Conservation (phyloP, 2,329 filamentous ascomycete species). For the Verticillium nonalfalfae region DNA sequence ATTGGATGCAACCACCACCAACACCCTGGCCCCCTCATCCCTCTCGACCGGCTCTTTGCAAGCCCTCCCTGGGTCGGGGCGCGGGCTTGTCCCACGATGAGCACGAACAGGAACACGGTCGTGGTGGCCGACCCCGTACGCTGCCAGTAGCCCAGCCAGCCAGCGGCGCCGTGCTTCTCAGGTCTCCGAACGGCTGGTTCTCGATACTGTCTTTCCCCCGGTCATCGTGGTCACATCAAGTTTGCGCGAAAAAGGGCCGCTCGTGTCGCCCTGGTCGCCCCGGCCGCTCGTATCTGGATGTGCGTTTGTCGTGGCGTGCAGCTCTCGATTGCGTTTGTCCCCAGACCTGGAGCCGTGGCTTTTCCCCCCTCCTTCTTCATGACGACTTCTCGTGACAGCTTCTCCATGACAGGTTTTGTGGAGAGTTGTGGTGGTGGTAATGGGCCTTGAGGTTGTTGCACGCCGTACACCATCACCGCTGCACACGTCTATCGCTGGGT, state of each 20-base stretch:
- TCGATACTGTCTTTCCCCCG: slow-evolving; percentile 1
- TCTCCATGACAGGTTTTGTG: too few relatives aligned
- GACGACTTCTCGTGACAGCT: too few relatives aligned
- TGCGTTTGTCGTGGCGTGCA: not conserved
- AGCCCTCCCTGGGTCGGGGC: not conserved
- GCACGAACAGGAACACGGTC: not conserved
- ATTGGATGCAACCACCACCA: slow-evolving; percentile 6
- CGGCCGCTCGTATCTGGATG: not conserved
- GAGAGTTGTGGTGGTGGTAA: too few relatives aligned
- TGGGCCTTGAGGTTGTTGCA: too few relatives aligned
- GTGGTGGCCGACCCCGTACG: not conserved
- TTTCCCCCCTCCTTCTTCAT: too few relatives aligned
- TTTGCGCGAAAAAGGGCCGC: slow-evolving; percentile 12
- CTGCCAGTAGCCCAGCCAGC: not conserved
- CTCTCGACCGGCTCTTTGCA: slow-evolving; percentile 3
- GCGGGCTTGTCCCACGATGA: slow-evolving; percentile 2
- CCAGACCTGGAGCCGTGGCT: too few relatives aligned
- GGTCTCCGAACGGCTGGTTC: not conserved
- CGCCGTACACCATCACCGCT: not conserved
- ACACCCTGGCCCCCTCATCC: slow-evolving; percentile 1
- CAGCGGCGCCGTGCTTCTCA: not conserved
- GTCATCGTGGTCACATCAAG: slow-evolving; percentile 1
- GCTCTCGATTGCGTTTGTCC: not conserved
- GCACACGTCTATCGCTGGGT: not conserved
- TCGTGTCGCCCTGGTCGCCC: not conserved